Evolutionary conservation across 2,329 filamentous ascomycete genomes (phyloP).

Genomic region (Pyricularia pennisetigena): DNA sequence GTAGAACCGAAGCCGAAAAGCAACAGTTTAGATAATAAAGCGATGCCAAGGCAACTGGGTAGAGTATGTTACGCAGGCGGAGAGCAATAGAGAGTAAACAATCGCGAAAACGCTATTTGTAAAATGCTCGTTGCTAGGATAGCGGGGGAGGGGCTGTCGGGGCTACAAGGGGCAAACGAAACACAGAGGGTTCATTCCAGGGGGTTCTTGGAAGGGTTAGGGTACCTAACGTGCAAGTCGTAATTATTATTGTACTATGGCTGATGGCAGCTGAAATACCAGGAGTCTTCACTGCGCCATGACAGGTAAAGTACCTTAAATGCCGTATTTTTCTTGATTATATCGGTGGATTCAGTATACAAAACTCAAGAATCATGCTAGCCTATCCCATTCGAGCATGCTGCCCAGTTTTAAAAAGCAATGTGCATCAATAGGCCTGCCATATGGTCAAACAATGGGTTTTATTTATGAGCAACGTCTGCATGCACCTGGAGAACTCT

Average conservation of each 20-base stretch:
- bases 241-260: no score
- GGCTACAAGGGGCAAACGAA: not conserved
- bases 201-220: not conserved
- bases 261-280: not conserved
- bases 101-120: not conserved
- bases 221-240: not conserved
- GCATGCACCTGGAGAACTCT: not conserved
- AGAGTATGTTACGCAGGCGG: not conserved
- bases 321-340: no score
- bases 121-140: not conserved
- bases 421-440: no score
- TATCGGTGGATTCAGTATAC: not conserved
- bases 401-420: no score
- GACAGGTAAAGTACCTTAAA: no score
- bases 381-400: no score
- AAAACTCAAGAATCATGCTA: no score
- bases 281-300: not conserved
- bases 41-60: not conserved
- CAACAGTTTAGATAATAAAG: not conserved
- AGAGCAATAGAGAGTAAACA: not conserved
- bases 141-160: not conserved
- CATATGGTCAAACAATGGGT: no score
- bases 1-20: not conserved
- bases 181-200: not conserved
- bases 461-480: no score